These are phyloP conservation scores for Prunus mume DNA, from an alignment of 306 rosid genomes.

Conservation along the genomic window DNA sequence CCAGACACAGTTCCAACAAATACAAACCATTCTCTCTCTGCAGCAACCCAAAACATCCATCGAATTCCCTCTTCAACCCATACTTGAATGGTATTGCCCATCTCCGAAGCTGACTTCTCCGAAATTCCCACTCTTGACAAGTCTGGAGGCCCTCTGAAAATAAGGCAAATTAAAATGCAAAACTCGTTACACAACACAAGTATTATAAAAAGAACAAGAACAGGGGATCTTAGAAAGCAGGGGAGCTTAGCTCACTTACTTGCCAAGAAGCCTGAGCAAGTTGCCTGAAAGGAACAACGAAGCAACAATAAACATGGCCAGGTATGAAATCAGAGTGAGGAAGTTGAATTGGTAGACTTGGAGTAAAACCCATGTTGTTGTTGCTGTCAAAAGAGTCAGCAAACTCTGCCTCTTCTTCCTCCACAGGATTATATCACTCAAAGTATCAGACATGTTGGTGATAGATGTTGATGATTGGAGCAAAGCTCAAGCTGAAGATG, in stretches of 20 bases:
- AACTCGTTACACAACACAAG: background rate
- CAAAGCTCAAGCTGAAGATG: slow-evolving; percentile 5
- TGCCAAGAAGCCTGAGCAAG: slow-evolving; percentile 48
- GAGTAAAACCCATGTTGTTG: slow-evolving; percentile 55
- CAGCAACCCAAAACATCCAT: slow-evolving; percentile 38
- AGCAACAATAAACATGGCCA: slow-evolving; percentile 35
- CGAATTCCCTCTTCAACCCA: slow-evolving; percentile 45
- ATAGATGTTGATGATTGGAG: background rate
- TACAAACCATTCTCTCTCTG: slow-evolving; percentile 35
- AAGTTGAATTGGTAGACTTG: slow-evolving; percentile 51
- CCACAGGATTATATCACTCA: slow-evolving; percentile 51
- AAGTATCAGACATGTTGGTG: slow-evolving; percentile 31
- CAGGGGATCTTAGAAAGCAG: background rate
- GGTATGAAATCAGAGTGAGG: slow-evolving; percentile 53
- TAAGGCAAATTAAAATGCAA: slow-evolving; percentile 1
- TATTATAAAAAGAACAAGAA: background rate
- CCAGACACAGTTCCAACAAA: slow-evolving; percentile 39
- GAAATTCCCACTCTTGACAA: slow-evolving; percentile 33
- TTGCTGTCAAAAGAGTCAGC: slow-evolving; percentile 32
- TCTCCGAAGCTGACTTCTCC: slow-evolving; percentile 29
- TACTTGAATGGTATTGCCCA: slow-evolving; percentile 22
- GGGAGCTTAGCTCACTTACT: slow-evolving; percentile 42
- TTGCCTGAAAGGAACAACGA: slow-evolving; percentile 54
- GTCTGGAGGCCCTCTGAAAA: slow-evolving; percentile 39
- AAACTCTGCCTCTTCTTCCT: slow-evolving; percentile 42